These are phyloP conservation scores for Cordyceps farinosa DNA, from an alignment of 2,329 filamentous ascomycete genomes.

Conservation along the genomic window DNA sequence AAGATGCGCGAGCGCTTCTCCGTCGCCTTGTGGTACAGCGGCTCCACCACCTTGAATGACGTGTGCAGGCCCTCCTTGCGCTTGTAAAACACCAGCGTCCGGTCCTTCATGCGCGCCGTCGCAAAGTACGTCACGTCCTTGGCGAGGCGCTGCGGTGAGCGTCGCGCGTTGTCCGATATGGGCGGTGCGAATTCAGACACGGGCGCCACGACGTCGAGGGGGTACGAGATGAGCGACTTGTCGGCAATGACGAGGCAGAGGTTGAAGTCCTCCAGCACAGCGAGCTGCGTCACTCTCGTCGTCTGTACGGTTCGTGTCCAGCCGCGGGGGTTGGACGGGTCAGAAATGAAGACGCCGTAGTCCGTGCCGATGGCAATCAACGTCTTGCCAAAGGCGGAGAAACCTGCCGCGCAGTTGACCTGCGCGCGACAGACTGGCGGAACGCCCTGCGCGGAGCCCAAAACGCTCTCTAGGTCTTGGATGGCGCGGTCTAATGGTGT, in stretches of 20 bases:
- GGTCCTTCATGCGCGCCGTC: slow-evolving; percentile 94
- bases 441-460: slow-evolving; percentile 67
- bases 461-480: slow-evolving; percentile 76
- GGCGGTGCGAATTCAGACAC: slow-evolving; percentile 59
- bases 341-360: slow-evolving; percentile 86
- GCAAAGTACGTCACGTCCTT: slow-evolving; percentile 97
- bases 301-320: slow-evolving; percentile 84
- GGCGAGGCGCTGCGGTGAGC: slow-evolving; percentile 87
- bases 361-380: slow-evolving; percentile 95
- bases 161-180: slow-evolving; percentile 67
- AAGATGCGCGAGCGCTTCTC: slow-evolving; percentile 74
- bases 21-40: slow-evolving; percentile 87
- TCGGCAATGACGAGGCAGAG: slow-evolving; percentile 89
- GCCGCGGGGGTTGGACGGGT: slow-evolving; percentile 82
- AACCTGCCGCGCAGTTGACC: slow-evolving; percentile 91
- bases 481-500: slow-evolving; percentile 92
- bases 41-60: slow-evolving; percentile 94
- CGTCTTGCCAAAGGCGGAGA: slow-evolving; percentile 75
- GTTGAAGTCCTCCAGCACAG: slow-evolving; percentile 93
- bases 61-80: slow-evolving; percentile 89
- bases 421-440: slow-evolving; percentile 75
- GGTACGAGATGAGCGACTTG: slow-evolving; percentile 87
- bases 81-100: slow-evolving; percentile 93
- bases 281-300: slow-evolving; percentile 80
- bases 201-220: slow-evolving; percentile 76